Conservation (phyloP, 148 eudicot genomes). For the Cornus suecica region DNA sequence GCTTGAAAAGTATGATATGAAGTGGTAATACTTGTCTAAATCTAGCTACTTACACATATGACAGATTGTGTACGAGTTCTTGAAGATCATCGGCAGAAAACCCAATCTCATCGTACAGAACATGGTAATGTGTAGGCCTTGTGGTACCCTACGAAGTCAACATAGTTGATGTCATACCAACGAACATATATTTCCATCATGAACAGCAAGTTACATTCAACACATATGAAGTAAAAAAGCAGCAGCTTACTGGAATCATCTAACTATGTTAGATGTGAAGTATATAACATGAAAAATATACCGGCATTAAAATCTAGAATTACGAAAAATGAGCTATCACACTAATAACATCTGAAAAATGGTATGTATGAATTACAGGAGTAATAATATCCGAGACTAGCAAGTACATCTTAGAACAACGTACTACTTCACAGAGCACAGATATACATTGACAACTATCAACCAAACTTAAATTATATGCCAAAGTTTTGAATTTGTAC, state of each 20-base stretch:
- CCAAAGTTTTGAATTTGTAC: slow-evolving; percentile 16
- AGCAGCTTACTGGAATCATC: background rate
- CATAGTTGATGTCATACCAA: background rate
- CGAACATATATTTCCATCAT: background rate
- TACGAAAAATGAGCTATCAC: too few relatives aligned
- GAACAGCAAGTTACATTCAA: background rate
- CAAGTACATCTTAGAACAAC: background rate
- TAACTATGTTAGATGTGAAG: background rate
- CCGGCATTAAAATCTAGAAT: too few relatives aligned
- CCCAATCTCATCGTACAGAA: slow-evolving; percentile 74
- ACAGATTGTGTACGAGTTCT: slow-evolving; percentile 78
- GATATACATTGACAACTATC: background rate
- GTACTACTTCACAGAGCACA: background rate
- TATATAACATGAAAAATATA: too few relatives aligned
- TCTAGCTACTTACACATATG: slow-evolving; percentile 67
- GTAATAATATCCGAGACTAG: too few relatives aligned
- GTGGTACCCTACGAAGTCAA: slow-evolving; percentile 63
- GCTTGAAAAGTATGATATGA: background rate
- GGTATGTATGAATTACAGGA: too few relatives aligned
- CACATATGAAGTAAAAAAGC: background rate
- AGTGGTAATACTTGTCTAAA: background rate
- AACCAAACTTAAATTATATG: background rate
- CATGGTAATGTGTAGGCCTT: slow-evolving; percentile 94
- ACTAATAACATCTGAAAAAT: background rate
- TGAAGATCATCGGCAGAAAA: slow-evolving; percentile 88